These are phyloP conservation scores for Phytophthora citricola DNA, from an alignment of 352 stramenopile species.

Conservation along the genomic window DNA sequence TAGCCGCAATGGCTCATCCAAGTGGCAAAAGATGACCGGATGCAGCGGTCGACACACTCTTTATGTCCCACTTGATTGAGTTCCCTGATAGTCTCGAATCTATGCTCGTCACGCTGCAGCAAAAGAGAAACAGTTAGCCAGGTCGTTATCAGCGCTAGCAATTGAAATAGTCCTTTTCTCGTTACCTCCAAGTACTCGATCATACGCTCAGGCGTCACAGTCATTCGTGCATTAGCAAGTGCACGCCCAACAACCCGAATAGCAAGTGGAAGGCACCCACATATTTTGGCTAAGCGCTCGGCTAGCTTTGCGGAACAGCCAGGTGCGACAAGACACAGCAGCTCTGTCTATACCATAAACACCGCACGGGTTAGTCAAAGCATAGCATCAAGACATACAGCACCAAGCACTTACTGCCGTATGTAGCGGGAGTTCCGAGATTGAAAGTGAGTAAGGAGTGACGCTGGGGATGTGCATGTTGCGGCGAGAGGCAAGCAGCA, in stretches of 20 bases:
- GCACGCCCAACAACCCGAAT: constrained; percentile 81
- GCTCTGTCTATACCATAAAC: constrained; percentile 50
- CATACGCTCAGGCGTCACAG: constrained; percentile 79
- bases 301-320: constrained; percentile 68
- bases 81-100: constrained; percentile 78
- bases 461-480: constrained; percentile 82
- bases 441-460: constrained; percentile 79
- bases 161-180: neutral
- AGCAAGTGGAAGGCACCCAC: constrained; percentile 80
- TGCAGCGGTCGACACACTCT: constrained; percentile 82
- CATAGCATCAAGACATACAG: constrained; percentile 1
- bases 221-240: constrained; percentile 77
- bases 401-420: constrained; percentile 58
- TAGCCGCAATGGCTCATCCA: constrained; percentile 72
- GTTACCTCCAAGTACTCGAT: constrained; percentile 79
- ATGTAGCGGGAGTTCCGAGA: constrained; percentile 72
- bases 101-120: constrained; percentile 59
- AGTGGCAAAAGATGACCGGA: constrained; percentile 80
- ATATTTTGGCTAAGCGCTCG: constrained; percentile 72
- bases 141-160: neutral
- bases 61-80: constrained; percentile 81
- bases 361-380: constrained; percentile 2
- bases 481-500: constrained; percentile 74
- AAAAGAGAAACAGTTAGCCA: constrained; percentile 4
- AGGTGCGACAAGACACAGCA: constrained; percentile 71